Conservation (phyloP, 768 basidiomycete species). For the Trametes cingulata region DNA sequence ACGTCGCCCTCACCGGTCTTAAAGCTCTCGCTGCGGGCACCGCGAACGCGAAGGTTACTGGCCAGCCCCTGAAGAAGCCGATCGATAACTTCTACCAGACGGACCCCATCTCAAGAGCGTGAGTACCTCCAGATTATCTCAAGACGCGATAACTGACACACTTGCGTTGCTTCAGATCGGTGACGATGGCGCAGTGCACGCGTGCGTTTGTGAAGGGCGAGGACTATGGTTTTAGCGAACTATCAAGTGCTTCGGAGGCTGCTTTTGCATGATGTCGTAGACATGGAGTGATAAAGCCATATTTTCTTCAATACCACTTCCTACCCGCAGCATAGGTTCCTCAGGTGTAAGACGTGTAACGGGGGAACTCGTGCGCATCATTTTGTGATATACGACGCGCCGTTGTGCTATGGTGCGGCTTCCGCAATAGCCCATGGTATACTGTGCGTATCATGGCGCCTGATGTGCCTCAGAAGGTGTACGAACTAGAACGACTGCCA, state of each 20-base stretch:
- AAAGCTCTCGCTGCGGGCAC: constrained; percentile 55
- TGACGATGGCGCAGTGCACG: constrained; percentile 95
- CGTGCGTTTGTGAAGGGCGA: constrained; percentile 82
- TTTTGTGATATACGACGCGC: too few species aligned
- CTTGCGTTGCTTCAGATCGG: constrained; percentile 54
- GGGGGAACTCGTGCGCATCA: too few species aligned
- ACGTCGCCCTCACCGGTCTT: constrained; percentile 72
- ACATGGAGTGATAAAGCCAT: constrained; percentile 16
- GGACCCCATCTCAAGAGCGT: constrained; percentile 93
- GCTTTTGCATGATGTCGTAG: constrained; percentile 42
- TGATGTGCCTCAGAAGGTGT: too few species aligned
- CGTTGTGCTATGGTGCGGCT: too few species aligned
- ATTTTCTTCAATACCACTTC: background rate
- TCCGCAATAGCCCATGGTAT: too few species aligned
- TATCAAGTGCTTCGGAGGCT: constrained; percentile 45
- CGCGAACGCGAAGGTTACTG: constrained; percentile 54
- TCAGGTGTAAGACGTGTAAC: too few species aligned
- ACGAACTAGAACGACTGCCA: too few species aligned
- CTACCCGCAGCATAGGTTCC: background rate
- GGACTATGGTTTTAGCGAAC: constrained; percentile 55
- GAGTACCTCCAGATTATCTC: constrained; percentile 37
- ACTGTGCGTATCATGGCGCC: too few species aligned
- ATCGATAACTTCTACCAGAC: constrained; percentile 96
- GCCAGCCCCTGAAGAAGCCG: constrained; percentile 70
- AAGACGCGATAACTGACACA: too few species aligned